phyloP scores from a whole-genome alignment of 2,329 filamentous ascomycete species.

The Colletotrichum karsti region DNA sequence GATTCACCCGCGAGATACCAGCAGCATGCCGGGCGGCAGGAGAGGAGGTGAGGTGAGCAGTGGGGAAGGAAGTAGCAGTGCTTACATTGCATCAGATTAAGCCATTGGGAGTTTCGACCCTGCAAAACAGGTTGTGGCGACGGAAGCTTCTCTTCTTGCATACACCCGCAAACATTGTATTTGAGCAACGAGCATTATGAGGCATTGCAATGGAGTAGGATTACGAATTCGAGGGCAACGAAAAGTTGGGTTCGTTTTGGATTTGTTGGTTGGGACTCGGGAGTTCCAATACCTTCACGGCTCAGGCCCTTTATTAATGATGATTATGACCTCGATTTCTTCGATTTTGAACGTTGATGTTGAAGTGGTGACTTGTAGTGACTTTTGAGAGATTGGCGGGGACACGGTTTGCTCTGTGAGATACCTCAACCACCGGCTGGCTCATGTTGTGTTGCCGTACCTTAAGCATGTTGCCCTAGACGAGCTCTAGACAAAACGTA shows the following conservation, averaged over 20 bases:
- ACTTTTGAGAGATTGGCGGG: neutral
- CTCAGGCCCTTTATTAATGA: slow-evolving; percentile 22
- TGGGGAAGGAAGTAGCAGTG: neutral
- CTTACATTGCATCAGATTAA: neutral
- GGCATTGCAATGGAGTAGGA: slow-evolving; percentile 17
- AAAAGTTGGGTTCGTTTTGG: neutral
- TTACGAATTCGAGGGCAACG: neutral
- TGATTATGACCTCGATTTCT: neutral
- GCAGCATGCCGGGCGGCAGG: slow-evolving; percentile 1
- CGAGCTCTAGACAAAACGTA: too few relatives aligned
- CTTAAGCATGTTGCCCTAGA: too few relatives aligned
- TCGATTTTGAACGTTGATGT: neutral
- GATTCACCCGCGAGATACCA: slow-evolving; percentile 20
- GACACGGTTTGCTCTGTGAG: too few relatives aligned
- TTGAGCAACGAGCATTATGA: neutral
- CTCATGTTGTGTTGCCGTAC: too few relatives aligned
- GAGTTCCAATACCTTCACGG: slow-evolving; percentile 7
- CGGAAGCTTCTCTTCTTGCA: neutral
- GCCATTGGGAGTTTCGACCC: too few relatives aligned
- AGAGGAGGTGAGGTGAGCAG: slow-evolving; percentile 14
- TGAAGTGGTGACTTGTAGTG: neutral
- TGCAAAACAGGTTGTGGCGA: too few relatives aligned
- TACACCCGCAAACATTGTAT: neutral
- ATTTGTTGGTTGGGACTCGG: neutral
- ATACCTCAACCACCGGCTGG: too few relatives aligned